Base-by-base conservation (phyloP, 345 rosid species). In the Citrus cavaleriei region DNA sequence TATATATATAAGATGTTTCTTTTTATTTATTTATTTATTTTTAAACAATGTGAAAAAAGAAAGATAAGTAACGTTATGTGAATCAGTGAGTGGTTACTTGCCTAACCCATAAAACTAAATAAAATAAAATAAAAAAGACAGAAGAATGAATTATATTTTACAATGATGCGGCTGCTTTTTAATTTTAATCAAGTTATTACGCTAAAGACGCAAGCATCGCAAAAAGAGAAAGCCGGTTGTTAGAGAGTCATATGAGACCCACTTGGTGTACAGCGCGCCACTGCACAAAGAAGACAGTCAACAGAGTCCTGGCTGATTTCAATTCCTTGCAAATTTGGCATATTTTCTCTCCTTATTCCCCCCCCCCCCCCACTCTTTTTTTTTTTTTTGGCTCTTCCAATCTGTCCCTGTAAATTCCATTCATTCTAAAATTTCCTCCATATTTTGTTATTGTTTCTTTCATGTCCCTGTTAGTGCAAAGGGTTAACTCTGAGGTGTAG, bases 191-290 rank as follows among this genome's bases (percentile, higher is more conserved):
- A 55, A 57, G 57, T 25, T 27, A 25, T 19, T 27, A 25, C 6
- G 38, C 30, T 24, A 32, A 55, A 64, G 42, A 49, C 30, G 21
- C 64, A 54, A 49, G 49, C 37, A 61, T 10, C 12, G 16, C 3
- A 21, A 62, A 55, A 16, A 22, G 8, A 28, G 59, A 55, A 49
- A 71, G 66, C 28, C 35, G 78, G 81, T 55, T 69, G 79, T 49
- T 80, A 8, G 77, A 61, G 75, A 5, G 81, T 63, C 77, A 80
- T 70, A 71, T 28, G 77, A 80, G 84, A 38, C 80, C 82, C 80
- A 78, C 82, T 21, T 0, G 9, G n/a, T 0, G 62, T 32, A n/a
- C 10, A 69, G 21, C 57, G 63, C 5, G 12, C 34, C 34, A 0
- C 34, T 4, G 6, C 62, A 28, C 62, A 4, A 21, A 62, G 35